Evolutionary conservation across 305 asterid genomes (phyloP).

Genomic region (Rubia balearica): DNA sequence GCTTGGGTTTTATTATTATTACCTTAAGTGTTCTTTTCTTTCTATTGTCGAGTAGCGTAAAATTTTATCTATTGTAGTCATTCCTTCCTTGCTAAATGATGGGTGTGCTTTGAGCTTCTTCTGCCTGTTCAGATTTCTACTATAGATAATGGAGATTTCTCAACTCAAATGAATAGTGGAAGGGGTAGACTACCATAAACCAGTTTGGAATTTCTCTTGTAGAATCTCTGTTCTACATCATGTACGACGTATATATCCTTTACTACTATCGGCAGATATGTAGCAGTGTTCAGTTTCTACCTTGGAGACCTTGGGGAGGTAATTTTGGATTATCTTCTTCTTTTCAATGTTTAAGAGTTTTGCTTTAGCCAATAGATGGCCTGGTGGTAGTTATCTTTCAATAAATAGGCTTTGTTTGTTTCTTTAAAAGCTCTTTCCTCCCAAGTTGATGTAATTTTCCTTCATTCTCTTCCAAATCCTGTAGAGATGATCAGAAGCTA

Average conservation of each 20-base stretch:
- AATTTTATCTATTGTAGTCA: not conserved
- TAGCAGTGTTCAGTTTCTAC: slow-evolving; percentile 84
- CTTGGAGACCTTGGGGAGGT: slow-evolving; percentile 99
- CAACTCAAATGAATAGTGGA: too few relatives aligned
- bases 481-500: not conserved
- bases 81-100: not conserved
- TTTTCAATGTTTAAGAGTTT: not conserved
- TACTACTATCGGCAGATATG: slow-evolving; percentile 53
- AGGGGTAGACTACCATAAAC: not conserved
- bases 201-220: slow-evolving; percentile 1
- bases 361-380: not conserved
- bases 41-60: not conserved
- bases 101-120: not conserved
- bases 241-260: slow-evolving; percentile 24
- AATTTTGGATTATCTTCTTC: slow-evolving; percentile 17
- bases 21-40: not conserved
- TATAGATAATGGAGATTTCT: too few relatives aligned
- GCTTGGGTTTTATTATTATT: slow-evolving; percentile 2
- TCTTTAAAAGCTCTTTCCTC: not conserved
- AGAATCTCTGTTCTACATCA: not conserved
- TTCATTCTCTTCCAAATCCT: not conserved
- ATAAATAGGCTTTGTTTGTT: not conserved
- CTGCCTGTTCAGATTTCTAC: not conserved
- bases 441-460: not conserved
- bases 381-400: not conserved